Conservation (phyloP, 495 filamentous ascomycete genomes). For the Hypomontagnella monticulosa region DNA sequence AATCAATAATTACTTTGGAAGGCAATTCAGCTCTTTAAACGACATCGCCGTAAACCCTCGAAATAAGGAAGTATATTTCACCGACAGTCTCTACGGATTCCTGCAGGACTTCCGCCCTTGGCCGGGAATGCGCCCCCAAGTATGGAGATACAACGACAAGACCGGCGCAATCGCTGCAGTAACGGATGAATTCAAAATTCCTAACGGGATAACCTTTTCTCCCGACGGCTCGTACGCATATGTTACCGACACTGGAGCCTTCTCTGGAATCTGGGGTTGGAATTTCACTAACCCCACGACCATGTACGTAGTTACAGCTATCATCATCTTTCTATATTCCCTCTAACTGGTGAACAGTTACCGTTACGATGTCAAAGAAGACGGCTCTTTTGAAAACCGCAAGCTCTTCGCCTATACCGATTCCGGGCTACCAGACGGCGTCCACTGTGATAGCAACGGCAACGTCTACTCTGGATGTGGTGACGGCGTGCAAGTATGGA, state of each 20-base stretch:
- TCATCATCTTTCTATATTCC: neutral
- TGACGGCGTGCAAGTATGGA: constrained; percentile 71
- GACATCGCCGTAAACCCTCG: constrained; percentile 62
- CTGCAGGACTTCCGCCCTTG: constrained; percentile 65
- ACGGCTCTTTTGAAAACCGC: constrained; percentile 55
- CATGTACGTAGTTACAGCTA: constrained; percentile 46
- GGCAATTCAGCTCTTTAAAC: constrained; percentile 70
- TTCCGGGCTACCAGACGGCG: constrained; percentile 65
- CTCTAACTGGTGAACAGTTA: constrained; percentile 44
- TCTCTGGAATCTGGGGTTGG: constrained; percentile 53
- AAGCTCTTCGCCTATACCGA: constrained; percentile 68
- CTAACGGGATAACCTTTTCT: constrained; percentile 68
- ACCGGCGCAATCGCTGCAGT: constrained; percentile 60
- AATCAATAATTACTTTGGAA: constrained; percentile 64
- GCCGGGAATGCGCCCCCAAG: constrained; percentile 63
- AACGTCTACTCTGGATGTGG: constrained; percentile 70
- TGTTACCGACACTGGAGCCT: constrained; percentile 64
- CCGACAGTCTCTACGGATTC: constrained; percentile 69
- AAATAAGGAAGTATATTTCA: constrained; percentile 70
- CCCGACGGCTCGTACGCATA: constrained; percentile 63
- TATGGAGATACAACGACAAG: constrained; percentile 62
- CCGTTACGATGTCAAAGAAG: constrained; percentile 51
- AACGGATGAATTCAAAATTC: constrained; percentile 64
- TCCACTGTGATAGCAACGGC: constrained; percentile 67
- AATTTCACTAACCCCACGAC: constrained; percentile 48